Evolutionary conservation across 345 rosid species (phyloP).

Genomic region (Citrus sp.): DNA sequence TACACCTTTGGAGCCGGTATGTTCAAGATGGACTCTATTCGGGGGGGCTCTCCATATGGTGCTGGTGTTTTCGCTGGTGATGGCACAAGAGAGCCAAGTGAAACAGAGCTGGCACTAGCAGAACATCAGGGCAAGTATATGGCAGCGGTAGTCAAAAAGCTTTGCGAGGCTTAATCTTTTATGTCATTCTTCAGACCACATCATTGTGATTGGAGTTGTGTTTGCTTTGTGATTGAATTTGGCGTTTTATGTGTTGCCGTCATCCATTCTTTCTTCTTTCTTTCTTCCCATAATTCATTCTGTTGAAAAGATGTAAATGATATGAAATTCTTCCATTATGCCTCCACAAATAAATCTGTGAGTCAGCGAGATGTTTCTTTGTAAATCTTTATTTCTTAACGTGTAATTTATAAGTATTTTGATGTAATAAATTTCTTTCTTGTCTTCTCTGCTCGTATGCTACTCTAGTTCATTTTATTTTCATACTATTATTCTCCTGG

Average conservation of each 20-base stretch:
- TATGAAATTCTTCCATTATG: conserved; percentile 14
- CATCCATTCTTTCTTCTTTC: not conserved
- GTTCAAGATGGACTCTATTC: conserved; percentile 70
- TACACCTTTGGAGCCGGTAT: conserved; percentile 82
- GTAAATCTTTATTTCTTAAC: conserved; percentile 8
- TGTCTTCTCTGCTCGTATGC: not conserved
- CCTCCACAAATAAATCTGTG: conserved; percentile 11
- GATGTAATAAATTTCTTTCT: conserved; percentile 13
- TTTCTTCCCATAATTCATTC: not conserved
- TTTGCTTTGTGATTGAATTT: conserved; percentile 23
- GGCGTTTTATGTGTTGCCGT: conserved; percentile 7
- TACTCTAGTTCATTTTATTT: not conserved
- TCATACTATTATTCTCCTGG: not conserved
- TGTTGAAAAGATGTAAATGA: conserved; percentile 31
- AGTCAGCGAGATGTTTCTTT: conserved; percentile 10
- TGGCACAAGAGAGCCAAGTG: conserved; percentile 72
- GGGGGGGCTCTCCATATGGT: conserved; percentile 78
- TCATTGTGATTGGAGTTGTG: conserved; percentile 11
- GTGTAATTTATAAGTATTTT: conserved; percentile 11
- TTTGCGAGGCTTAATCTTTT: conserved; percentile 26
- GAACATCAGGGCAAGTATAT: conserved; percentile 82
- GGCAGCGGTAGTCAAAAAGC: conserved; percentile 67
- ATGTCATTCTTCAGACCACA: not conserved
- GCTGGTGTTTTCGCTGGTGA: conserved; percentile 72
- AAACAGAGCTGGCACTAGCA: conserved; percentile 62